Evolutionary conservation across 805 yeast genomes (phyloP), one percentile per base, ranked within the genome.

Genomic region (Sugiyamaella floridensis): DNA sequence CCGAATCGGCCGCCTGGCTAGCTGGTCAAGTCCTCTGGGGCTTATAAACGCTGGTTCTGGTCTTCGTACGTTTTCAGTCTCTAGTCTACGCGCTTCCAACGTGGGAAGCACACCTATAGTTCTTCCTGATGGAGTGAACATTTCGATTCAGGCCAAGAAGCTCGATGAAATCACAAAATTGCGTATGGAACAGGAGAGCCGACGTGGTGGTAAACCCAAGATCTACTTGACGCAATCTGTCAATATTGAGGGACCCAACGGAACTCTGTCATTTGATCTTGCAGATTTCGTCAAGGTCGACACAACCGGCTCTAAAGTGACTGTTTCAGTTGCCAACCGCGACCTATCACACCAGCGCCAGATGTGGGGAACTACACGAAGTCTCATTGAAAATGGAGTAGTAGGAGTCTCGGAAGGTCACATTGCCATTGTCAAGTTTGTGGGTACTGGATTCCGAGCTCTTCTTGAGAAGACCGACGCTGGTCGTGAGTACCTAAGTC

Each of bases 361-460:
- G 16, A 81, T 93, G 79, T 93, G 98, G 98, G 99, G 99, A 15
- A 93, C 98, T 6, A 77, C 85, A 49, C 80, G 99, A 66, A 77
- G 95, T 0, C 74, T 84, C 54, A 67, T 93, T 47, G 80, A 82
- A 62, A 92, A 92, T 71, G 79, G 85, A 60, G 76, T 92, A 28
- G 74, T 79, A 40, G 99, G 99, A 49, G 95, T 89, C 41, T 82
- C 89, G 42, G 98, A 90, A 62, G 98, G 98, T 12, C 98, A 93
- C 67, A 70, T 89, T 56, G 81, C 93, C 22, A 85, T 90, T 52
- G 76, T 93, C 58, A 86, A 82, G 70, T 84, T 93, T 60, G 95
- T 89, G 15, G 99, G 99, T 59, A 92, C 98, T 11, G 99, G 99
- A 67, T 93, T 86, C 78, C 83, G 98, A 71, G 96, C 95, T 2